Base-by-base conservation (phyloP, 2,329 filamentous ascomycete species). In the Botryotinia globosa region DNA sequence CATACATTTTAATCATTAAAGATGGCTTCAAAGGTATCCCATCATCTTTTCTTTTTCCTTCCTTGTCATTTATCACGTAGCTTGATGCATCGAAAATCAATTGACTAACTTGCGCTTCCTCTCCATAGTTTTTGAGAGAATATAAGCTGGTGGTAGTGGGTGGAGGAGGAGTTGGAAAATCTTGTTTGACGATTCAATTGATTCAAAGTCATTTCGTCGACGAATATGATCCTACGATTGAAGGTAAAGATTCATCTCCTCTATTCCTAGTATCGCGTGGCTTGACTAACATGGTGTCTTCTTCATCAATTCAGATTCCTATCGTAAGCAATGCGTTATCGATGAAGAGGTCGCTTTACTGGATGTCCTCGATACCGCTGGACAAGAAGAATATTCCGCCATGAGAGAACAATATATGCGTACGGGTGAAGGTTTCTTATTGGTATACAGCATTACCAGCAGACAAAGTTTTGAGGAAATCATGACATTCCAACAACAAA, bases 371-470 rank as follows among this genome's bases (percentile, higher is more conserved):
- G 96, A 99, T 84, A 99, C 96, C 71, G 96, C 96, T 75, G 96
- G 96, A 74, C 96, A 99, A 84, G 96, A 99, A 85, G 96, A 99
- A 85, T 99, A 98, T 87, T 97, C 94, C 73, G 96, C 96, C 71
- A 98, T 99, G 96, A 89, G 96, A 82, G 96, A 99, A 86, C 96
- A 98, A 85, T 99, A 98, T 88, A 99, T 99, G 95, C 91, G 96
- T 80, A 98, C 95, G 37, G 96, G 96, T 82, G 96, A 99, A 85
- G 96, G 96, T 71, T 99, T 99, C 85, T 86, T 99, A 81, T 90
- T 99, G 70, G 94, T 98, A 80, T 98, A 98, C 87, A 97, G 94
- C 78, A 99, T 99, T 86, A 98, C 93, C 72, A 98, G 95, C 81
- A 90, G 94, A 81, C 94, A 98, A 84, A 97, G 93, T 80, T 98